Evolutionary conservation across 2,329 filamentous ascomycete genomes (phyloP).

Genomic region (Fusarium succisae): DNA sequence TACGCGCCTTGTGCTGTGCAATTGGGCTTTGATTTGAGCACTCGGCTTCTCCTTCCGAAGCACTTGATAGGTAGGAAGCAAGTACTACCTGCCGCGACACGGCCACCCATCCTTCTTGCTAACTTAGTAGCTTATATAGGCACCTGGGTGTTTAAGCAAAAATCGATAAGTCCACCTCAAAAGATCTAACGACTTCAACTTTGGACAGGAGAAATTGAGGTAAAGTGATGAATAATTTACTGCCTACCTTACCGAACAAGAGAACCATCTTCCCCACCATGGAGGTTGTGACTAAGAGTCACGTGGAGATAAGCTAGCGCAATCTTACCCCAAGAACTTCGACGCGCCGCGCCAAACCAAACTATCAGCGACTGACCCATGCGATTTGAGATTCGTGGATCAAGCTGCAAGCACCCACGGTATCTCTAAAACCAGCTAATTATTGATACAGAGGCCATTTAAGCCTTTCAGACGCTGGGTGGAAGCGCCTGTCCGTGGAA

Average conservation of each 20-base stretch:
- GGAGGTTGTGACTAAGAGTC: not conserved
- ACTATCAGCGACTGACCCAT: constrained; percentile 23
- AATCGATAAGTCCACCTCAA: not conserved
- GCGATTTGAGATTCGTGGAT: constrained; percentile 32
- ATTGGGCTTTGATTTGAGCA: not conserved
- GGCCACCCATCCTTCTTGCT: not conserved
- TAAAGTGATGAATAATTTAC: constrained; percentile 6
- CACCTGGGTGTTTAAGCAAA: too few species aligned
- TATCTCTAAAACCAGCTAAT: constrained; percentile 4
- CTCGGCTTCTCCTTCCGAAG: not conserved
- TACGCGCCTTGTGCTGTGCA: not conserved
- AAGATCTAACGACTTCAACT: not conserved
- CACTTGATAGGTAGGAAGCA: not conserved
- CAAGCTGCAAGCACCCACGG: constrained; percentile 18
- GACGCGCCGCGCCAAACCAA: constrained; percentile 35
- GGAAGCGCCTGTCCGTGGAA: constrained; percentile 1
- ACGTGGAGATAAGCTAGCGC: constrained; percentile 28
- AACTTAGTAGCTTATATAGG: too few species aligned
- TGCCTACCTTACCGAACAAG: not conserved
- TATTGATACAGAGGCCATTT: not conserved
- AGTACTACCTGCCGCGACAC: not conserved
- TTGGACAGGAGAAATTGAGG: constrained; percentile 25
- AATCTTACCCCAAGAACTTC: constrained; percentile 18
- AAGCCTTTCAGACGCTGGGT: not conserved
- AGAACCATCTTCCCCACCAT: not conserved